Evolutionary conservation across 1,284 basidiomycete genomes (phyloP), one percentile per base, ranked within the genome.

Genomic region (Neolentinus lepideus): DNA sequence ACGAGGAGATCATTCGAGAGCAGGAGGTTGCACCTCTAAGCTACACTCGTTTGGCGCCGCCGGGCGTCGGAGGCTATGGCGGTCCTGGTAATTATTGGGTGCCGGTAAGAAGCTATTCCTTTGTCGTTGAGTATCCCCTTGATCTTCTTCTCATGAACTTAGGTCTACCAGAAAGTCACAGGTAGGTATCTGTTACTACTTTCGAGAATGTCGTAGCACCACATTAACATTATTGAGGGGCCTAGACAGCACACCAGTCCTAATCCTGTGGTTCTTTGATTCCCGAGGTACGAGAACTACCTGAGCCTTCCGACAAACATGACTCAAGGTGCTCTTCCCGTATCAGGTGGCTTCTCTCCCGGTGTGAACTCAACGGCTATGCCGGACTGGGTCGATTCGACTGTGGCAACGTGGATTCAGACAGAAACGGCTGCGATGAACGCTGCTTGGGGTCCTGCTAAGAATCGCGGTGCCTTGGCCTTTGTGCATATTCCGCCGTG

Each of bases 61-160:
- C 70, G 6, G 80, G 80, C 10, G 71, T 86, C n/a, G 83, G 85
- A 11, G 85, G 84, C 0, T 63, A 67, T 26, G 76, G 75, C 29
- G 85, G 85, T 6, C 79, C 81, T 2, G 83, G 81, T 54, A 88
- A 81, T 58, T 88, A 88, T 61, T 88, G 85, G 84, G 82, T 88
- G 21, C 85, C 85, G 2, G 80, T 84, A 58, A 60, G 33, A 24
- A 12, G 16, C 31, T 14, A 25, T 52, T 16, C 6, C 24, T 27
- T 26, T 48, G 8, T n/a, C 19, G 6, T 6, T 4, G 6, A 43
- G 6, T 6, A 16, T 43, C n/a, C 6, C 38, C 12, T 4, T 6
- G 6, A 16, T 38, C 38, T 31, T 51, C 33, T 51, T 53, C 8
- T 46, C 51, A 19, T 27, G 26, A 16, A 52, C 36, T 27, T 47